These are phyloP conservation scores for Colletotrichum cordylinicola DNA, from an alignment of 2,329 filamentous ascomycete species.

Conservation along the genomic window DNA sequence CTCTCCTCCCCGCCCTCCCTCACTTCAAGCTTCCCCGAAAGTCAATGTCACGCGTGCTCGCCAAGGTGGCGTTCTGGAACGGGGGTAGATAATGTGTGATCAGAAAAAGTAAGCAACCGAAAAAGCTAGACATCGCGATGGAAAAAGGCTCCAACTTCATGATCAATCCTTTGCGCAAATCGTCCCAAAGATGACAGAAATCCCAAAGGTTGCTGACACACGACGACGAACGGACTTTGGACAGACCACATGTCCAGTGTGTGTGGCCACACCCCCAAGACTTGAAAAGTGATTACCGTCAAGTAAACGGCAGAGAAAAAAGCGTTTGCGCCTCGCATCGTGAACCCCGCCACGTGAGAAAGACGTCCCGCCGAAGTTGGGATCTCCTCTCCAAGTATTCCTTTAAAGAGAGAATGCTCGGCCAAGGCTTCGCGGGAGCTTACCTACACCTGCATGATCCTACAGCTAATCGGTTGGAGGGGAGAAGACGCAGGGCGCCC, in stretches of 20 bases:
- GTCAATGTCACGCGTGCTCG: background rate
- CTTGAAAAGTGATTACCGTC: background rate
- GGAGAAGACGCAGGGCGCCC: background rate
- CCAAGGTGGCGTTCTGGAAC: background rate
- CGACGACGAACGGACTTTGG: background rate
- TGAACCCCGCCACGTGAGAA: background rate
- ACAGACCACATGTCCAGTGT: background rate
- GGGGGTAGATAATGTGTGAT: background rate
- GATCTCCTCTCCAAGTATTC: too few relatives aligned
- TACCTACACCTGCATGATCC: background rate
- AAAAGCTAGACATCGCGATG: background rate
- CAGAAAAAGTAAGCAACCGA: background rate
- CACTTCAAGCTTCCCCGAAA: background rate
- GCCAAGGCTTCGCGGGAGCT: background rate
- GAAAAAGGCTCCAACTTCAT: background rate
- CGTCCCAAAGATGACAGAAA: background rate
- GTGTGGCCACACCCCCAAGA: background rate
- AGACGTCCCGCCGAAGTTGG: background rate
- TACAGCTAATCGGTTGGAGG: background rate
- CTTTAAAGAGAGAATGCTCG: too few relatives aligned
- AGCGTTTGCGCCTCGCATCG: background rate
- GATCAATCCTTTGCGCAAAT: background rate
- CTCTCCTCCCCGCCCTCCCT: background rate
- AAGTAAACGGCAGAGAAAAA: background rate
- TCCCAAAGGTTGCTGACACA: background rate